A percentile compares a stretch with the other conserved stretches of the same genome.
These are phyloP conservation scores for Leptographium flavum DNA, from an alignment of 2,329 filamentous ascomycete species.

Conservation along the genomic window DNA sequence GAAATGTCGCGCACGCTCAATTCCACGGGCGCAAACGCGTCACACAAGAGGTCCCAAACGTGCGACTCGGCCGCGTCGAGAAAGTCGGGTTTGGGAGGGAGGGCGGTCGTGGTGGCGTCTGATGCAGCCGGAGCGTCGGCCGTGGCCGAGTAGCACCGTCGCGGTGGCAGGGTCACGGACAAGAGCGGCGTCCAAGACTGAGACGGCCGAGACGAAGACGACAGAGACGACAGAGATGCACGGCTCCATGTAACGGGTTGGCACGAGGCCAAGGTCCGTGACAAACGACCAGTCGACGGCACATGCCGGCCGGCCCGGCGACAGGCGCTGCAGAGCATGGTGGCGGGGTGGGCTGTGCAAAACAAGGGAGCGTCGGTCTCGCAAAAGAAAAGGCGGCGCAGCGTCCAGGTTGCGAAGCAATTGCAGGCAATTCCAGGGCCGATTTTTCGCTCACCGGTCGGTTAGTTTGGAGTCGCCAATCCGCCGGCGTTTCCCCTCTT, in stretches of 20 bases:
- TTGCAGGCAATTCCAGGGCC: too few relatives aligned
- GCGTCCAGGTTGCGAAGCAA: too few relatives aligned
- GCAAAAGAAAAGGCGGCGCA: too few relatives aligned
- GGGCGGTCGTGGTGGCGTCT: background rate
- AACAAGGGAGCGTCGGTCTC: too few relatives aligned
- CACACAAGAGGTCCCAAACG: slow-evolving; percentile 39
- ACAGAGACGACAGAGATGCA: background rate
- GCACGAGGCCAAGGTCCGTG: too few relatives aligned
- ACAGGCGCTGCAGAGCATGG: slow-evolving; percentile 1
- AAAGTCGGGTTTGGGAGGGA: slow-evolving; percentile 27
- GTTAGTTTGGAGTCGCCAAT: background rate
- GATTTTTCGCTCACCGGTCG: background rate
- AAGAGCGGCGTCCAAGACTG: background rate
- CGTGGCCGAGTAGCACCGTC: background rate
- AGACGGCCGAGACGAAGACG: background rate
- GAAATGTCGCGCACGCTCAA: slow-evolving; percentile 64
- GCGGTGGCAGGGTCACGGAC: background rate
- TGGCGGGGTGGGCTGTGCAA: too few relatives aligned
- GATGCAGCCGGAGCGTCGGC: background rate
- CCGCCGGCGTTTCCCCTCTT: background rate
- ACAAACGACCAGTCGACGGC: too few relatives aligned
- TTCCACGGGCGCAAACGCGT: slow-evolving; percentile 34
- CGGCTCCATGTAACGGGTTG: too few relatives aligned
- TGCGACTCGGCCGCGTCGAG: slow-evolving; percentile 41
- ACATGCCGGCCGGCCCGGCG: background rate